Evolutionary conservation across 176 grass and related monocot species (phyloP).

Genomic region (Cenchrus americanus): DNA sequence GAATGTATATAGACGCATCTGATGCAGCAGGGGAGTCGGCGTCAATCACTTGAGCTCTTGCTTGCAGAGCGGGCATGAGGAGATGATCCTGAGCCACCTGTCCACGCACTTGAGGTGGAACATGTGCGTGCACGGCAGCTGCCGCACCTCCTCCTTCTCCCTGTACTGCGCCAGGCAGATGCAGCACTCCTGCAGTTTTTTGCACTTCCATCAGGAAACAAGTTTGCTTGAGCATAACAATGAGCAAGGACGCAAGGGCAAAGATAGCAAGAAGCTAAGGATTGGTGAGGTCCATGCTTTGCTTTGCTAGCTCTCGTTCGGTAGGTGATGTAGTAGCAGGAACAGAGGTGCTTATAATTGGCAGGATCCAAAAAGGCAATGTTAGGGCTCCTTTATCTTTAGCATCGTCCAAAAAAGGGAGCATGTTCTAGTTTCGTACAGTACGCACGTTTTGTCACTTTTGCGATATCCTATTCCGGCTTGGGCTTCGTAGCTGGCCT

Average conservation of each 20-base stretch:
- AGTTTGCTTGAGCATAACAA: neutral
- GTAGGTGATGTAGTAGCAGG: neutral
- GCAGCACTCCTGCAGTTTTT: constrained; percentile 77
- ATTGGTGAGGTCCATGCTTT: neutral
- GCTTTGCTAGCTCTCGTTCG: constrained; percentile 2
- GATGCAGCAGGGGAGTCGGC: constrained; percentile 13
- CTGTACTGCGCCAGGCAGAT: constrained; percentile 88
- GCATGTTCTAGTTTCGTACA: constrained; percentile 8
- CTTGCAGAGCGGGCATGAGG: constrained; percentile 96
- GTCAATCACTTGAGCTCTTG: constrained; percentile 77
- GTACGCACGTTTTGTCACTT: constrained; percentile 42
- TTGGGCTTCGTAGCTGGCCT: constrained; percentile 11
- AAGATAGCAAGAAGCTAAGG: neutral
- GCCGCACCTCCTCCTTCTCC: constrained; percentile 89
- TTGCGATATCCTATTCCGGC: constrained; percentile 8
- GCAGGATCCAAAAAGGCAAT: constrained; percentile 18
- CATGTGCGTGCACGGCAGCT: constrained; percentile 84
- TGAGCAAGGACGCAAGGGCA: neutral
- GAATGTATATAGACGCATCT: too few relatives aligned
- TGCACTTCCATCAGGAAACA: neutral
- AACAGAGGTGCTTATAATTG: constrained; percentile 1
- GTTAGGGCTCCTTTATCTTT: constrained; percentile 44
- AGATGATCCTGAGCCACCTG: constrained; percentile 96
- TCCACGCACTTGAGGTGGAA: constrained; percentile 95
- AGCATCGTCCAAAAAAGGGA: constrained; percentile 34